Conservation (phyloP, 164 flowering plant genomes). For the grape (Vitis vinifera) region ASM3070453v1 NC_081823.1:4542501-4543000, state of each 20-base stretch:
- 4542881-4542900: constrained; percentile 5
- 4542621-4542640: not conserved
- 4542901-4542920: constrained; percentile 2
- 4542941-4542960: not conserved
- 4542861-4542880: not conserved
- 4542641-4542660: not conserved
- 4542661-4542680: not conserved
- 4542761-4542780: too few relatives aligned
- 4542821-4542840: not conserved
- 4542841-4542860: not conserved
- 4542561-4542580: constrained; percentile 10
- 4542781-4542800: too few relatives aligned
- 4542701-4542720: not conserved
- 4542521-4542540: not conserved
- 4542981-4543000: too few relatives aligned
- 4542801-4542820: too few relatives aligned
- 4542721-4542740: not conserved
- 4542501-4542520: constrained; percentile 24
- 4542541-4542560: constrained; percentile 18
- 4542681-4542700: not conserved
- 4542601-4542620: too few relatives aligned
- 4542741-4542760: not conserved
- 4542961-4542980: not conserved
- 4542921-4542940: constrained; percentile 1
- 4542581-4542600: not conserved